Evolutionary conservation across 139 green algal genomes (phyloP), one percentile per base, ranked within the genome.

Genomic region (Tetraselmis chui): DNA sequence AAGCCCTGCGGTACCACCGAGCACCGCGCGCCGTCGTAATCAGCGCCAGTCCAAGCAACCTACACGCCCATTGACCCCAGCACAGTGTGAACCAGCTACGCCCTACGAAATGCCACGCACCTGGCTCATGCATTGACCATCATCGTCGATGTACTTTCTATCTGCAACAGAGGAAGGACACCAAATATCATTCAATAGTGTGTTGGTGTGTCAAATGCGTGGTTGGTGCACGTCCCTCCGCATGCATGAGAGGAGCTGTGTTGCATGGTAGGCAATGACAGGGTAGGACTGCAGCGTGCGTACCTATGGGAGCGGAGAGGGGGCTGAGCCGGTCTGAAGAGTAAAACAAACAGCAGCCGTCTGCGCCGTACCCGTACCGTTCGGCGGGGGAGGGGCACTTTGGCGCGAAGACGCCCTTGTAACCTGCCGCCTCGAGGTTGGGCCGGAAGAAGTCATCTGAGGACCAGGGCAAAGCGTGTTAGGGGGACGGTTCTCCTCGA

Each of bases 321-420:
- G 78, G 79, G 18, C 28, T 1, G 29, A 30, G 5, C 5, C 80
- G 75, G 1, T 81, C 59, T 1, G 22, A 32, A 0, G 74, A 67
- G 76, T 82, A 93, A 26, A 93, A 87, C 0, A 87, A 82, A 1
- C 87, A 88, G 76, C 88, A 91, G 29, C 88, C 88, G 59, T 93
- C 89, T 0, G 31, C 59, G 22, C 85, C 45, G 29, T 80, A 83
- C 5, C 89, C 89, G 29, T 88, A 90, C 22, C 89, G 85, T 76
- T 82, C 79, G 32, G 83, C 80, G 23, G 83, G 80, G 23, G 85
- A 90, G 27, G 82, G 85, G 23, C 78, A 75, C 82, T 94, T 94
- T 11, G 86, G 75, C 31, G 85, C 79, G 28, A 85, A 87, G 5
- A 76, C 28, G 1, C 83, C 83, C 29, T 1, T 29, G 67, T 84